Evolutionary conservation across 768 basidiomycete species (phyloP).

Genomic region (Pleurotus djamor): DNA sequence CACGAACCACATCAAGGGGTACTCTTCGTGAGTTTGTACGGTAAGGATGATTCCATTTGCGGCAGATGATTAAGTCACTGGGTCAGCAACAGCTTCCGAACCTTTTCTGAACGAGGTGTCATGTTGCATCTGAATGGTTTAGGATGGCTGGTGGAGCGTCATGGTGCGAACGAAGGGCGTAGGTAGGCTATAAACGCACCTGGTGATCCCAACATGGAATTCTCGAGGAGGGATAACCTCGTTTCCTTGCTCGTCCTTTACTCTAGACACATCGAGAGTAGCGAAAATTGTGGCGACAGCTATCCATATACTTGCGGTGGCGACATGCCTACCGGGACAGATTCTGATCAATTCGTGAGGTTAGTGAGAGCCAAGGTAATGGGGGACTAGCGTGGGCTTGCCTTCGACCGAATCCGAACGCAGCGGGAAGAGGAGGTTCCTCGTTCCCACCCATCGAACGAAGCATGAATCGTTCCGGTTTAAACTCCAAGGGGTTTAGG

Average conservation of each 20-base stretch:
- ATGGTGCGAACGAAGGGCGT: too few relatives aligned
- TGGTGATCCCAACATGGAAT: conserved; percentile 28
- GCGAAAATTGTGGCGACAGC: conserved; percentile 29
- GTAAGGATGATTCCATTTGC: too few relatives aligned
- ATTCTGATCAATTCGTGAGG: neutral
- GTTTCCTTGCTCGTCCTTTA: conserved; percentile 17
- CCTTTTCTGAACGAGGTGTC: too few relatives aligned
- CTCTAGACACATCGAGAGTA: conserved; percentile 26
- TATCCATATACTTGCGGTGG: conserved; percentile 32
- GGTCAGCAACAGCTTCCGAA: too few relatives aligned
- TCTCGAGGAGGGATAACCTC: conserved; percentile 18
- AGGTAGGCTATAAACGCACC: conserved; percentile 13
- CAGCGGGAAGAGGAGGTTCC: conserved; percentile 5
- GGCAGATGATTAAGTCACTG: too few relatives aligned
- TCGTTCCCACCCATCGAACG: conserved; percentile 6
- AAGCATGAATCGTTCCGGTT: conserved; percentile 6
- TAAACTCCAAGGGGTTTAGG: neutral
- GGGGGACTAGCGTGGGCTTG: neutral
- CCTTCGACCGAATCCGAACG: conserved; percentile 15
- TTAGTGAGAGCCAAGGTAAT: neutral
- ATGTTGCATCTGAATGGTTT: too few relatives aligned
- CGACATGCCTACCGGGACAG: conserved; percentile 27
- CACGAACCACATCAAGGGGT: too few relatives aligned
- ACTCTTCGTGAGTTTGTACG: too few relatives aligned
- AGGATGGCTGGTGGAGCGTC: too few relatives aligned